Base-by-base conservation (phyloP, 192 early-diverging fungal species). In the Mortierella alpina region DNA sequence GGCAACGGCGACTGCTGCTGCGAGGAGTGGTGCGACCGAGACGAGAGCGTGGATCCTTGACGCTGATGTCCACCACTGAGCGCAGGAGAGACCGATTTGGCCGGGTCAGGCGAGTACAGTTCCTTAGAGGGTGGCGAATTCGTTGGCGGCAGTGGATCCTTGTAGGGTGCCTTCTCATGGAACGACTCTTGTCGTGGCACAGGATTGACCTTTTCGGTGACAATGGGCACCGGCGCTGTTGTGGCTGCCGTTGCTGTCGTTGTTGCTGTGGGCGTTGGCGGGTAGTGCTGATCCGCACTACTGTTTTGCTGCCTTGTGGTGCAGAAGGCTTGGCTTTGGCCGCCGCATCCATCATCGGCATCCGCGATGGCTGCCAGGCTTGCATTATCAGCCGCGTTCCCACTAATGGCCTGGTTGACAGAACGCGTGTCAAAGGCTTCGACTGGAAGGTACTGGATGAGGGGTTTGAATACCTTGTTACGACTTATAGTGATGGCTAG, bases 361-460 rank as follows among this genome's bases (percentile, higher is more conserved):
- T 12, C 53, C 8, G n/a, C 15, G 23, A 41, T 59, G 20, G 7
- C 57, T 39, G 57, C 31, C 10, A 17, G 12, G 9, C 22, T 59
- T 7, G 57, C 10, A 12, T 12, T 17, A 41, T 59, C 57, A 1
- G 10, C 23, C 10, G 10, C 17, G 42, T 17, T 55, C 0, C 64
- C 64, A 20, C 44, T 44, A 41, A 20, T 20, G 22, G 62, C 53
- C 7, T 14, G 11, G 2, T 44, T 6, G 40, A 57, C 22, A 10
- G 41, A 20, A 20, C 41, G 49, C 1, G 47, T 14, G 7, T 73
- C 70, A 60, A 82, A 79, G 17, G 61, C 61, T 49, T 71, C 66
- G 23, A 82, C 57, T 23, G 86, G 86, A 0, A 88, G 46, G 49
- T 80, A 88, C 52, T 86, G 73, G 72, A 82, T 71, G n/a, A 86